These are phyloP conservation scores for Phylloporus rhodoxanthus DNA, from an alignment of 768 basidiomycete species.

Conservation along the genomic window DNA sequence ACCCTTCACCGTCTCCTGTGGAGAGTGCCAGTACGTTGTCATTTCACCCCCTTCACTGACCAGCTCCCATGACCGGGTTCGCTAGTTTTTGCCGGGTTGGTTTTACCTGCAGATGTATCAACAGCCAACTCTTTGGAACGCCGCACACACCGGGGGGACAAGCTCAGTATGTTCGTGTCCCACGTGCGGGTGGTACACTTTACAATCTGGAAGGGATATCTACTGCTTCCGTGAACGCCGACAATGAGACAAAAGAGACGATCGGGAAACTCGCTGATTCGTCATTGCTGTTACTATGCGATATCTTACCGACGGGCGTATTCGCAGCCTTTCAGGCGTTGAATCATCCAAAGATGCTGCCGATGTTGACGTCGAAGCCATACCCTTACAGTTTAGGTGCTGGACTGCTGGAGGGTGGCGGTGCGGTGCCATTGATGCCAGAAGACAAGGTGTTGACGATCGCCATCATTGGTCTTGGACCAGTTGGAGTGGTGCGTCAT, in stretches of 20 bases:
- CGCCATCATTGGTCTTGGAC: slow-evolving; percentile 70
- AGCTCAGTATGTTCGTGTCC: slow-evolving; percentile 74
- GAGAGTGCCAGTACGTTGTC: slow-evolving; percentile 70
- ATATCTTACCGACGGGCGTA: slow-evolving; percentile 75
- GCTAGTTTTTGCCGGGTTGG: slow-evolving; percentile 65
- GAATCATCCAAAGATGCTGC: slow-evolving; percentile 64
- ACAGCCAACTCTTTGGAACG: slow-evolving; percentile 60
- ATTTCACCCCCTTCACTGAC: background rate
- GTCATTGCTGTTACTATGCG: slow-evolving; percentile 66
- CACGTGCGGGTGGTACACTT: slow-evolving; percentile 74
- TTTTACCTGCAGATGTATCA: slow-evolving; percentile 63
- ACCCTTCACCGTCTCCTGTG: slow-evolving; percentile 76
- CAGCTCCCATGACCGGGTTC: background rate
- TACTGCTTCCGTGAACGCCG: slow-evolving; percentile 6
- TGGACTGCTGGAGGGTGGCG: slow-evolving; percentile 1
- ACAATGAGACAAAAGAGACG: slow-evolving; percentile 30
- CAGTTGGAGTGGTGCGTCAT: slow-evolving; percentile 58
- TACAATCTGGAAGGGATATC: slow-evolving; percentile 53
- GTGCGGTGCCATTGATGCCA: slow-evolving; percentile 28
- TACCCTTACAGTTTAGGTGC: slow-evolving; percentile 43
- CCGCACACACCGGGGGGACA: slow-evolving; percentile 65
- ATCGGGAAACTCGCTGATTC: slow-evolving; percentile 49
- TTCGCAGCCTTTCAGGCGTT: slow-evolving; percentile 70
- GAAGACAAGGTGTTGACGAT: slow-evolving; percentile 53
- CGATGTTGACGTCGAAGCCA: slow-evolving; percentile 51